Evolutionary conservation across 352 stramenopile species (phyloP), one percentile per base, ranked within the genome.

Genomic region (Globisporangium irregulare): DNA sequence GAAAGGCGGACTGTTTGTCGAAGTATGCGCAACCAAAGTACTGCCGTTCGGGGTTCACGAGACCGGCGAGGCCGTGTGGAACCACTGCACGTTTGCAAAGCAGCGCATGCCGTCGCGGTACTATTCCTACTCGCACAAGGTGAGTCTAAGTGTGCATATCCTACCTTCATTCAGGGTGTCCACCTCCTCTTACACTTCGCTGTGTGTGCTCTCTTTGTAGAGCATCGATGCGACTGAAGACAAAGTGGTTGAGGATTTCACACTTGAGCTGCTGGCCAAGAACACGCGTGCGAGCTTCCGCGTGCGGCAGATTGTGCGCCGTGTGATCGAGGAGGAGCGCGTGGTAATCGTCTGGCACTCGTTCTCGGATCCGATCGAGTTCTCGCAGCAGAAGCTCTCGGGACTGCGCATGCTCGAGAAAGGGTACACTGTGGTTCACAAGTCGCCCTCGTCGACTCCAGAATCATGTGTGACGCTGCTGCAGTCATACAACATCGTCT

Each of bases 291-390:
- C 75, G 22, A 69, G 83, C 27, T 89, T 89, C 73, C 69, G 70
- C 12, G 77, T 89, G 58, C 79, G 84, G 36, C 80, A 91, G 53
- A 73, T 91, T 55, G 76, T 87, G 29, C 77, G 82, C 1, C 75
- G 79, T 15, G 86, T 86, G 73, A 73, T 81, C 20, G 78, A 89
- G 43, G 32, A 70, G 6, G 80, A 87, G 69, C 75, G 77, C 32
- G 69, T 86, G 20, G 79, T 90, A 57, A 85, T 90, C 36, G 79
- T 80, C 34, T 90, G 80, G 80, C 76, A 69, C 34, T 80, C 82
- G 20, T 82, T 78, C 58, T 86, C 85, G 67, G 71, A 91, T 20
- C 80, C 80, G 15, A 64, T 81, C n/a, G 74, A 85, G 68, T 91
- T 89, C 62, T 77, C 75, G 54, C 67, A 71, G 9, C 72, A 82